Conservation (phyloP, 768 basidiomycete genomes). For the Lactifluus echinatus region DNA sequence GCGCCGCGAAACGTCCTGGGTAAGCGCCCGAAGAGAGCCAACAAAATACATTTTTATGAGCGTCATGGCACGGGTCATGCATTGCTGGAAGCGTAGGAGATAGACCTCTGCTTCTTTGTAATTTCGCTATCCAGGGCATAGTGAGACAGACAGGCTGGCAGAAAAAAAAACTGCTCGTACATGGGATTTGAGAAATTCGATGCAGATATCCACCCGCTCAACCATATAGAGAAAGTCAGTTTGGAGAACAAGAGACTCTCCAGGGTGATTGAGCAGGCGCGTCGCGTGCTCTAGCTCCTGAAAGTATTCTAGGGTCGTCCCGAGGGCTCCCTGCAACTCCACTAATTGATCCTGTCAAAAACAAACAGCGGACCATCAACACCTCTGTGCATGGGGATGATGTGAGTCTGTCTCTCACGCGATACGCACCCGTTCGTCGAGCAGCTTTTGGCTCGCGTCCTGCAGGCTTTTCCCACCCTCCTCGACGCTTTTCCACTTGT, state of each 20-base stretch:
- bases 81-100: slow-evolving; percentile 95
- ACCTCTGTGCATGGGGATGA: neutral
- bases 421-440: slow-evolving; percentile 82
- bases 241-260: slow-evolving; percentile 83
- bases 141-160: neutral
- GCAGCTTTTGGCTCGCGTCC: slow-evolving; percentile 79
- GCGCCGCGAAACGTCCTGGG: slow-evolving; percentile 67
- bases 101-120: slow-evolving; percentile 92
- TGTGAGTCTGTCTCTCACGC: neutral
- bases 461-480: slow-evolving; percentile 88
- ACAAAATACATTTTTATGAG: slow-evolving; percentile 97
- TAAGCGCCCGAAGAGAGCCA: slow-evolving; percentile 68
- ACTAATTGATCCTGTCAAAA: slow-evolving; percentile 67
- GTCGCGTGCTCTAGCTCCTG: slow-evolving; percentile 90
- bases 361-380: neutral
- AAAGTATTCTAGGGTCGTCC: slow-evolving; percentile 80
- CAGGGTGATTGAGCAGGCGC: slow-evolving; percentile 89
- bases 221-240: slow-evolving; percentile 95
- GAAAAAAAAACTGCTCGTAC: slow-evolving; percentile 38
- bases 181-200: slow-evolving; percentile 80
- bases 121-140: slow-evolving; percentile 50
- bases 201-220: slow-evolving; percentile 88
- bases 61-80: slow-evolving; percentile 96
- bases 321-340: slow-evolving; percentile 76
- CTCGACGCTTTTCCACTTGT: slow-evolving; percentile 81